Evolutionary conservation across 108 stramenopile species (phyloP), one percentile per base, ranked within the genome.

Genomic region (Stephanodiscus minutulus): DNA sequence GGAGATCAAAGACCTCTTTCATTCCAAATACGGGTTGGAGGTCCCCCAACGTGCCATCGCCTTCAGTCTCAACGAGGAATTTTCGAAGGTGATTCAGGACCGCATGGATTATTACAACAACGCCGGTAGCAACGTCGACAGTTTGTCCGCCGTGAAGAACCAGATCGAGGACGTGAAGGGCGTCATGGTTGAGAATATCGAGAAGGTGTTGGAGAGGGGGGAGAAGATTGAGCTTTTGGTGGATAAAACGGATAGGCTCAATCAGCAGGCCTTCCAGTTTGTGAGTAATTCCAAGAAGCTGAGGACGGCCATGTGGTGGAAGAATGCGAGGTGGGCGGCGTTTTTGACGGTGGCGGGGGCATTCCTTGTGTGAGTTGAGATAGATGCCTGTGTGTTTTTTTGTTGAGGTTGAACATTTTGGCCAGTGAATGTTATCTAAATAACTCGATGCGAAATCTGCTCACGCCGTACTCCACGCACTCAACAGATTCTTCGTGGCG

Each of bases 151-250:
- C 21, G 95, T 97, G 68, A 91, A 97, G 73, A 79, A 70, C 52
- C 95, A 97, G 71, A 90, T 99, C 68, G 98, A 98, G 47, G 94
- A 95, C 57, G 98, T 98, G 39, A 95, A 96, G 71, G 88, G 83
- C 37, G 91, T 91, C 49, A 98, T 98, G 97, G 93, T 99, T 9
- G 86, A 98, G 61, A 99, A 98, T 61, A 97, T 99, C 80, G 95
- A 96, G 73, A 91, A 91, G 74, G 91, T 97, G 28, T 73, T 97
- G 81, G 93, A 96, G 68, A 74, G 99, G 15, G 99, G 99, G 31
- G 99, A 99, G 74, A 97, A 96, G 65, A 93, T 99, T 68, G 99
- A 99, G 77, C 73, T 99, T 58, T 77, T 99, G 44, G 99, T 99
- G 36, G 99, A 99, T 76, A 96, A 97, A 77, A 98, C 95, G 12